Evolutionary conservation across 1,139 yeast genomes (phyloP), one percentile per base, ranked within the genome.

Genomic region (Candida dubliniensis): DNA sequence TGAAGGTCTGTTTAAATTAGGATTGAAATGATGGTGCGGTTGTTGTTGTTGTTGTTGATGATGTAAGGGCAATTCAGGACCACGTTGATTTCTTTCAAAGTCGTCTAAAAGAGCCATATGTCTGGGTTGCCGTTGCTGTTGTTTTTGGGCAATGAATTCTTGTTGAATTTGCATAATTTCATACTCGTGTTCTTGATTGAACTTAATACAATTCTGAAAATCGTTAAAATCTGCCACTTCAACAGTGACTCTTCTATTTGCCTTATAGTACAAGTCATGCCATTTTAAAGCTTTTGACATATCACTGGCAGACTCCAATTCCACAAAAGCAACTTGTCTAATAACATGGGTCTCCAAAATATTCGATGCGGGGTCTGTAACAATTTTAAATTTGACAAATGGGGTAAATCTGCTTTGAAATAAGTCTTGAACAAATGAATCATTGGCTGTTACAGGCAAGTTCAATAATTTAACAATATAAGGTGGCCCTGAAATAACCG

Each of bases 301-400:
- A 50, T 81, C 86, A 26, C 68, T 67, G 31, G 64, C 62, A 8
- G 75, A 63, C 24, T 63, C 61, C 48, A 82, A 63, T 58, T 82
- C 87, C 4, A 81, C 84, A 63, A 82, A 82, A 5, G 85, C 81
- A n/a, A 79, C 79, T 55, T 79, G 81, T 46, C 68, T 70, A 39
- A 74, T 61, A 29, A 69, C 54, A 36, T 64, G 66, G 12, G 74
- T 66, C 42, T 70, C 71, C 55, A 74, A 61, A 12, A 73, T 66
- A 45, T 70, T 64, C 23, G 76, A 60, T 6, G 67, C 47, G 1
- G 77, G 78, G 46, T 74, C 79, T 27, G 63, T 68, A 34, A 71
- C 67, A 29, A 74, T 69, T 49, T 73, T 73, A 54, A 66, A 68
- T 52, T 74, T 74, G 46, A 59, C 64, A 46, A 53, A 67, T 9